Percentiles rank a stretch among this genome's conserved stretches.
Evolutionary conservation across 2,329 filamentous ascomycete genomes (phyloP).

Genomic region (Pseudogymnoascus destructans): DNA sequence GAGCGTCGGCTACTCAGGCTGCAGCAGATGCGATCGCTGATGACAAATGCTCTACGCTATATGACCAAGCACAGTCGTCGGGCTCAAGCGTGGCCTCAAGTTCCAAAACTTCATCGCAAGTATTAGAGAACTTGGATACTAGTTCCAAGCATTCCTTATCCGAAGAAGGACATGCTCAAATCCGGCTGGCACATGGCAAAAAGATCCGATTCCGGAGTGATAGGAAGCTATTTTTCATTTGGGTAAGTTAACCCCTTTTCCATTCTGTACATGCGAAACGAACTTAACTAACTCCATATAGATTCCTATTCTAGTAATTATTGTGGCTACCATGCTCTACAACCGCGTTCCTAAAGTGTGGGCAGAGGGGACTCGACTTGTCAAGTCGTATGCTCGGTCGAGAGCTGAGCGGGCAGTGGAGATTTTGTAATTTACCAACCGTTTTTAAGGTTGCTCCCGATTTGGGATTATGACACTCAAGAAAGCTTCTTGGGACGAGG

Average conservation of each 20-base stretch:
- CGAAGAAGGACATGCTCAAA: slow-evolving; percentile 50
- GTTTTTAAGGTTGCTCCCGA: neutral
- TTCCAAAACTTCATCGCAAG: slow-evolving; percentile 29
- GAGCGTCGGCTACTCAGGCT: slow-evolving; percentile 43
- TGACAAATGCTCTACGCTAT: slow-evolving; percentile 40
- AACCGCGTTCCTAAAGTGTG: slow-evolving; percentile 37
- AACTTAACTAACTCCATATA: slow-evolving; percentile 21
- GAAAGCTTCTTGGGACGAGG: neutral
- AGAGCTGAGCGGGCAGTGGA: slow-evolving; percentile 22
- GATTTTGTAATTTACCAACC: neutral
- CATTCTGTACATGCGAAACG: neutral
- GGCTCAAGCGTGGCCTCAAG: slow-evolving; percentile 23
- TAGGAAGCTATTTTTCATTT: slow-evolving; percentile 54
- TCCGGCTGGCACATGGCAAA: slow-evolving; percentile 46
- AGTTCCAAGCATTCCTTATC: slow-evolving; percentile 51
- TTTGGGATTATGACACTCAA: slow-evolving; percentile 1
- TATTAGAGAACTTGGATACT: slow-evolving; percentile 39
- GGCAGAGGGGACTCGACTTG: slow-evolving; percentile 15
- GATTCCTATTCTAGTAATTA: slow-evolving; percentile 38
- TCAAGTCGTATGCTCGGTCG: slow-evolving; percentile 16
- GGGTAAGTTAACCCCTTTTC: slow-evolving; percentile 35
- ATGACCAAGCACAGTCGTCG: slow-evolving; percentile 31
- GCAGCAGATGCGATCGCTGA: slow-evolving; percentile 47
- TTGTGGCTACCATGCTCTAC: slow-evolving; percentile 38
- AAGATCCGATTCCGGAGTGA: slow-evolving; percentile 49